Base-by-base conservation (phyloP, 495 filamentous ascomycete species). In the Tetracladium marchalianum region DNA sequence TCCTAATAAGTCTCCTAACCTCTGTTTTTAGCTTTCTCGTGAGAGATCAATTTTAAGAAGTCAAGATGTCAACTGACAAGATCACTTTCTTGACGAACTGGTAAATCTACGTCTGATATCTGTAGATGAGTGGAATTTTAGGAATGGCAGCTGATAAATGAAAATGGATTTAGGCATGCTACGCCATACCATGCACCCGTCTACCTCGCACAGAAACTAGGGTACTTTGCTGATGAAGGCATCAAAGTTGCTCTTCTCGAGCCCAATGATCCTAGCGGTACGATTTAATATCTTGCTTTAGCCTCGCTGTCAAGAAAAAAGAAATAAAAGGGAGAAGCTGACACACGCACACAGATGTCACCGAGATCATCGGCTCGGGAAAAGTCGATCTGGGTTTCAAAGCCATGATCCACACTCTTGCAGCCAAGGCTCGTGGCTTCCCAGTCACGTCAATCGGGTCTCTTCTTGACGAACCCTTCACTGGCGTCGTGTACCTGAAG, bases 21-120 rank as follows among this genome's bases (percentile, higher is more conserved):
- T 46, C 31, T 46, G 27, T 33, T n/a, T n/a, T 11, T 42, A 54
- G 51, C 58, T 52, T 41, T 43, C 32, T 51, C 39, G 44, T 50
- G 51, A 49, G 39, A 44, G n/a, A n/a, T 59, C 44, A 56, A 65
- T 66, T 50, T 62, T 50, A 46, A 34, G 38, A 48, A 60, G 50
- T 56, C 70, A 80, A 63, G 55, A 83, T 80, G 77, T 73, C 80
- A 57, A 81, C 80, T 63, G 78, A 83, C 62, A 84, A 83, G 76
- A 82, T 84, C 53, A 83, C 80, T 44, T 84, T 84, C 64, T 65
- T 82, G 62, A 80, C 77, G 64, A 84, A 84, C 71, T 84, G 80
- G 80, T 80, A 66, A 50, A 57, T 44, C 41, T n/a, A 49, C 47
- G 45, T 46, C 46, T 39, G 43, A 45, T 44, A 40, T 38, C 15